Evolutionary conservation across 495 filamentous ascomycete genomes (phyloP), one percentile per base, ranked within the genome.

Genomic region (Penicillium soppii): DNA sequence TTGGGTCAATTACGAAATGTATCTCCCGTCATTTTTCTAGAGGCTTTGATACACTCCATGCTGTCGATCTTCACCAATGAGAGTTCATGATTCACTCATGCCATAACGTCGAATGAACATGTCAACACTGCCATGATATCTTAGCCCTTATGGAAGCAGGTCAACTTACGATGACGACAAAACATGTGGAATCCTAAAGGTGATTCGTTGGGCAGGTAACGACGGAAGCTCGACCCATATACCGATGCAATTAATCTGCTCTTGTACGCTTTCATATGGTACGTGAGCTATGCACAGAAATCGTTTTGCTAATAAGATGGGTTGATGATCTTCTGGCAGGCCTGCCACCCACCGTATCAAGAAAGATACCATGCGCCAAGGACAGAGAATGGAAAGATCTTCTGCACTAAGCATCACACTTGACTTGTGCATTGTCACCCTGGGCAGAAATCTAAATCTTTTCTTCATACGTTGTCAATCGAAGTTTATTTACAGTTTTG

Each of bases 181-280:
- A 32, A 47, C 10, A 23, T 53, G 43, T 53, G 51, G 51, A 29
- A 46, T 16, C 21, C 43, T 5, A 38, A 37, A 12, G 43, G 43
- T 1, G 51, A 53, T 3, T 47, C 43, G 3, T 21, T 53, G 22
- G 47, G 13, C 33, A 30, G 27, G 20, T 47, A 53, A 30, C 51
- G 51, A 13, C 25, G 8, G 4, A 53, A 53, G 27, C 51, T 53
- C 12, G 43, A 53, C 9, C 33, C 43, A 9, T 37, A 47, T 42
- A 47, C 37, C 13, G 6, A 25, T 43, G 23, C 40, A n/a, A 43
- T 43, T 16, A 43, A 29, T 13, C 22, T 43, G 2, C n/a, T 43
- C 22, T 40, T 40, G 37, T 21, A 23, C 10, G 22, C 37, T 12
- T 21, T 20, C 37, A 23, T 40, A 40, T 40, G 20, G 37, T 40